Conservation (phyloP, 1,284 basidiomycete species). For the Sparassis latifolia region DNA sequence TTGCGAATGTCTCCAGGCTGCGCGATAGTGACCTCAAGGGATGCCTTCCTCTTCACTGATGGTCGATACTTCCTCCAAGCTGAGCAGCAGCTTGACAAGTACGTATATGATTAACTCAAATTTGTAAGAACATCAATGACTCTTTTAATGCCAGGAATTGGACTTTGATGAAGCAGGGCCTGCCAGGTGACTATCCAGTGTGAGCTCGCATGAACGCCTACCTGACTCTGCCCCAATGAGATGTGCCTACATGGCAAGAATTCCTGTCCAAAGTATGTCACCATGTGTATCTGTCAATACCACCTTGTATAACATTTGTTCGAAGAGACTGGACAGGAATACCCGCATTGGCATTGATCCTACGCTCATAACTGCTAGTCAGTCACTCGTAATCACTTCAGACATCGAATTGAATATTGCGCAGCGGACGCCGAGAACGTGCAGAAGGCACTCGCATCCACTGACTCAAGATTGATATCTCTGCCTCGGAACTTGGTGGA, state of each 20-base stretch:
- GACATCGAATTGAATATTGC: neutral
- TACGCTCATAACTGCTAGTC: constrained; percentile 63
- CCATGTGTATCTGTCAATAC: neutral
- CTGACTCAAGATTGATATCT: constrained; percentile 57
- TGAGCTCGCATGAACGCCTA: neutral
- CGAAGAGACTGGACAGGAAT: constrained; percentile 53
- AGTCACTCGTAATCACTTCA: constrained; percentile 3
- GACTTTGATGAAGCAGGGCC: constrained; percentile 89
- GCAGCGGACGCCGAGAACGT: constrained; percentile 57
- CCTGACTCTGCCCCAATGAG: constrained; percentile 27
- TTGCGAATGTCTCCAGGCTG: constrained; percentile 42
- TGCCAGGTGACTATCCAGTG: constrained; percentile 45
- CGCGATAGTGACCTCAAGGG: constrained; percentile 70
- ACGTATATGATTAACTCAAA: constrained; percentile 20
- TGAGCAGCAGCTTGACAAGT: constrained; percentile 81
- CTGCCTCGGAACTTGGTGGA: constrained; percentile 77
- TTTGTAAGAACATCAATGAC: neutral
- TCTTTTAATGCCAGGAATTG: constrained; percentile 57
- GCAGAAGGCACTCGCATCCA: constrained; percentile 42
- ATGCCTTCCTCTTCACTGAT: constrained; percentile 85
- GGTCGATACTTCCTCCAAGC: constrained; percentile 95
- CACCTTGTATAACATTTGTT: neutral
- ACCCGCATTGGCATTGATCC: constrained; percentile 81
- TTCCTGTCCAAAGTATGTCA: constrained; percentile 69
- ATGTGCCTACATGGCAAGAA: constrained; percentile 88